These are phyloP conservation scores for Colletotrichum tropicale DNA, from an alignment of 2,329 filamentous ascomycete genomes.

Conservation along the genomic window DNA sequence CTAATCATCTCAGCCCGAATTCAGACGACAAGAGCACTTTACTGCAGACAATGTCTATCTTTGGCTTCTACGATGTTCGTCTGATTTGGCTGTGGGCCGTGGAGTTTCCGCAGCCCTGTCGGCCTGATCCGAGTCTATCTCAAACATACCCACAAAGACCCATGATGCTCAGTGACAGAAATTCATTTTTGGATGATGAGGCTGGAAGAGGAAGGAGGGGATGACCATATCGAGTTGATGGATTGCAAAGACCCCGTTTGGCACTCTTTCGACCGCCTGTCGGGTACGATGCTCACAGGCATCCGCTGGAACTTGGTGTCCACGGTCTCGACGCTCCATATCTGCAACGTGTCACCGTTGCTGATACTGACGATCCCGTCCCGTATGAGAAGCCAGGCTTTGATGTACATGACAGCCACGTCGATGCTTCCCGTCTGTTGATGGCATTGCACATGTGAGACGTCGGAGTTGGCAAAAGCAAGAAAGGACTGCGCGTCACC, in stretches of 20 bases:
- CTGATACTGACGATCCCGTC: neutral
- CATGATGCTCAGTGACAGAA: neutral
- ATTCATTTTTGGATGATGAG: neutral
- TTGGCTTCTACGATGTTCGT: neutral
- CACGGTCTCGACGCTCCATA: neutral
- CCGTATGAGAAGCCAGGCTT: neutral
- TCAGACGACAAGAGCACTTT: neutral
- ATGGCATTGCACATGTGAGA: neutral
- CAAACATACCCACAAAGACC: neutral
- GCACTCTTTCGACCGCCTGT: neutral
- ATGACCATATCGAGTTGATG: neutral
- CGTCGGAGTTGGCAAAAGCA: neutral
- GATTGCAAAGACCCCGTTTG: neutral
- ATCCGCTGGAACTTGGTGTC: neutral
- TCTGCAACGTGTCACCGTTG: neutral
- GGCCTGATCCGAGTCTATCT: neutral
- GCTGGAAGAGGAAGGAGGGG: neutral
- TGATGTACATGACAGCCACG: neutral
- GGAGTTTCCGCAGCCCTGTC: neutral
- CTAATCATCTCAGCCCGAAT: neutral
- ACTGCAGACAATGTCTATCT: neutral
- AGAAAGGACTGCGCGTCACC: neutral
- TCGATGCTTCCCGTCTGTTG: neutral
- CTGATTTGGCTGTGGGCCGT: neutral
- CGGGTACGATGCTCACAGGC: neutral